Percentiles rank a stretch among this genome's conserved stretches.
phyloP scores from a whole-genome alignment of 73 alveolate species.

The Uronychia setigera region DNA sequence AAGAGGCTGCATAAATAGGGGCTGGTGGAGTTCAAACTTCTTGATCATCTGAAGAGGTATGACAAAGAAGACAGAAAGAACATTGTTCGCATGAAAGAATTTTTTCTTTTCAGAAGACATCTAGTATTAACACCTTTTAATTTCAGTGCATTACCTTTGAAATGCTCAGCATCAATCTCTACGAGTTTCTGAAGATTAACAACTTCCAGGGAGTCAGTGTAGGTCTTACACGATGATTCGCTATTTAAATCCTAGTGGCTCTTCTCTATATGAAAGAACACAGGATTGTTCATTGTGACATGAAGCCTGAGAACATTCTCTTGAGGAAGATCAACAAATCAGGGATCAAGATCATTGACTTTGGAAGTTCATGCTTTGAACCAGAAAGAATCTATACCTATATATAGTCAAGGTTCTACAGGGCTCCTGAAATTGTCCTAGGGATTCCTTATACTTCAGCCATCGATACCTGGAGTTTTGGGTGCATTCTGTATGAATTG shows the following conservation, averaged over 20 bases:
- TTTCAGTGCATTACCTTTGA: slow-evolving; percentile 76
- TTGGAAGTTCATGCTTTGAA: slow-evolving; percentile 82
- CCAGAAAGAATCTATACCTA: slow-evolving; percentile 31
- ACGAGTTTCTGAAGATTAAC: slow-evolving; percentile 75
- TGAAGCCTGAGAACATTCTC: slow-evolving; percentile 86
- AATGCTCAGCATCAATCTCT: slow-evolving; percentile 76
- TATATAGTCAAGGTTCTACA: slow-evolving; percentile 62
- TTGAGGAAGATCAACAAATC: slow-evolving; percentile 67
- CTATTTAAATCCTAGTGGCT: background rate
- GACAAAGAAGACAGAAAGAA: slow-evolving; percentile 71
- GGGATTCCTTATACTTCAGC: slow-evolving; percentile 84
- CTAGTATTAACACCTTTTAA: background rate
- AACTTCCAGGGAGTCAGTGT: slow-evolving; percentile 76
- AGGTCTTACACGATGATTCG: background rate
- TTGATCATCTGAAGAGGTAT: slow-evolving; percentile 51
- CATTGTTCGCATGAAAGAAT: slow-evolving; percentile 76
- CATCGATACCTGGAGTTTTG: slow-evolving; percentile 89
- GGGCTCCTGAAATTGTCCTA: slow-evolving; percentile 89
- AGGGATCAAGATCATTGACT: slow-evolving; percentile 88
- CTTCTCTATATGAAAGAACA: background rate
- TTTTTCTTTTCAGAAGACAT: slow-evolving; percentile 74
- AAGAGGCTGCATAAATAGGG: slow-evolving; percentile 70
- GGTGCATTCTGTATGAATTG: slow-evolving; percentile 83
- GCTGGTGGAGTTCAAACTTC: slow-evolving; percentile 64
- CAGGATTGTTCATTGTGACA: slow-evolving; percentile 67